Percentiles rank a stretch among this genome's conserved stretches.
Conservation (phyloP, 164 flowering plant genomes). For the Chimonanthus salicifolius region DNA sequence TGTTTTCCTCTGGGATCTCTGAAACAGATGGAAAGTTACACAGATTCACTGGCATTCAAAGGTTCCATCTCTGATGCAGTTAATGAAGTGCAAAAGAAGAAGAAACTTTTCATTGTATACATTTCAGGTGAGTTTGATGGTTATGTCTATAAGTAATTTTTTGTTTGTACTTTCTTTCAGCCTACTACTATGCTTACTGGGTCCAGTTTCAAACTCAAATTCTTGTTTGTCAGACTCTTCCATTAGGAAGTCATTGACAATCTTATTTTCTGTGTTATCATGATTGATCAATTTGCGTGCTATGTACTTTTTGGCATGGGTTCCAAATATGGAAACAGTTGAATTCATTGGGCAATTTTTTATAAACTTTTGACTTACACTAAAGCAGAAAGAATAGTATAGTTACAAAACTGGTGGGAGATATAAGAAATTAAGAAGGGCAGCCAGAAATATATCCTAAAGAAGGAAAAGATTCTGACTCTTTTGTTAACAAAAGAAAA, state of each 20-base stretch:
- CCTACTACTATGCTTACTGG: neutral
- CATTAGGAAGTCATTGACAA: neutral
- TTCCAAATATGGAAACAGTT: neutral
- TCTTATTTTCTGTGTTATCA: neutral
- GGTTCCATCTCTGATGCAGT: slow-evolving; percentile 73
- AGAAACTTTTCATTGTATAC: slow-evolving; percentile 68
- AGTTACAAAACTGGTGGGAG: no score
- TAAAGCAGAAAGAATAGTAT: no score
- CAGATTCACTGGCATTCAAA: slow-evolving; percentile 42
- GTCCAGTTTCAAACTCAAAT: neutral
- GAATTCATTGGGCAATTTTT: neutral
- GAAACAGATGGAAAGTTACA: slow-evolving; percentile 55
- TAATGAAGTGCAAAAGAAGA: slow-evolving; percentile 54
- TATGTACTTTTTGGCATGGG: neutral
- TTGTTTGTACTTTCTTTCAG: neutral
- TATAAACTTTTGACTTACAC: no score
- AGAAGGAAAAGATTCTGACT: no score
- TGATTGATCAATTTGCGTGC: neutral
- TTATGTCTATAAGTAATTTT: neutral
- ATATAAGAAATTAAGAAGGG: no score
- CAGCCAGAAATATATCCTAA: no score
- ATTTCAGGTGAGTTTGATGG: slow-evolving; percentile 42
- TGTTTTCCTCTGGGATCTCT: neutral
- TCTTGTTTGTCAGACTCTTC: neutral
- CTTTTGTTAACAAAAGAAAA: no score